Conservation (phyloP, 306 rosid genomes). For the Acmispon strigosus region DNA sequence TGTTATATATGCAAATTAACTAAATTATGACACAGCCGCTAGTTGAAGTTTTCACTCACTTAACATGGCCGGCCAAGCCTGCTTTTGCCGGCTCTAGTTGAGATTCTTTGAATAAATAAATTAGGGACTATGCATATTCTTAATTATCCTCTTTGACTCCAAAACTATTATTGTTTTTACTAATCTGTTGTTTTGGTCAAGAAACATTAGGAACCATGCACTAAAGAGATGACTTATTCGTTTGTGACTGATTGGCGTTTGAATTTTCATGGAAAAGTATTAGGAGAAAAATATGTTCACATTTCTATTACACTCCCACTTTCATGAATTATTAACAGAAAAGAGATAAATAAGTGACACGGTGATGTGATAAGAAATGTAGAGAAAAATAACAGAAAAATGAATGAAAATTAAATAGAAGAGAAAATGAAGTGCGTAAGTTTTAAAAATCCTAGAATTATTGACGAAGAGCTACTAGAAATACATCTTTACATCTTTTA, state of each 20-base stretch:
- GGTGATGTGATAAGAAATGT: too few species aligned
- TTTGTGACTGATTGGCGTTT: not conserved
- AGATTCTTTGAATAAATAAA: not conserved
- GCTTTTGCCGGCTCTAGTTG: constrained; percentile 28
- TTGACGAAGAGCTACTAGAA: too few species aligned
- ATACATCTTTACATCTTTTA: too few species aligned
- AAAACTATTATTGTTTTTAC: not conserved
- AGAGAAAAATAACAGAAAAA: too few species aligned
- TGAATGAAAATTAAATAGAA: too few species aligned
- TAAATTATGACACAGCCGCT: not conserved
- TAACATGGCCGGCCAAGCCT: constrained; percentile 29
- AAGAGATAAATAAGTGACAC: too few species aligned
- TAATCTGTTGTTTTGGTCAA: not conserved
- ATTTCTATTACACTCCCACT: too few species aligned
- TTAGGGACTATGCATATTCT: not conserved
- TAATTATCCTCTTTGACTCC: not conserved
- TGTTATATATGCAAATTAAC: constrained; percentile 12
- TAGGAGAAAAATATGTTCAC: too few species aligned
- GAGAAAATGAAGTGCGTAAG: too few species aligned
- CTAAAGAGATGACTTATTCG: not conserved
- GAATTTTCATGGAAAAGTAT: not conserved
- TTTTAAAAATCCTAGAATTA: too few species aligned
- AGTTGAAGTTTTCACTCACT: constrained; percentile 11
- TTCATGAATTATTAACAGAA: too few species aligned
- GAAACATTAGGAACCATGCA: not conserved